A percentile compares a stretch with the other conserved stretches of the same genome.
Conservation (phyloP, 2,329 filamentous ascomycete species). For the Hypoxylon sp. region DNA sequence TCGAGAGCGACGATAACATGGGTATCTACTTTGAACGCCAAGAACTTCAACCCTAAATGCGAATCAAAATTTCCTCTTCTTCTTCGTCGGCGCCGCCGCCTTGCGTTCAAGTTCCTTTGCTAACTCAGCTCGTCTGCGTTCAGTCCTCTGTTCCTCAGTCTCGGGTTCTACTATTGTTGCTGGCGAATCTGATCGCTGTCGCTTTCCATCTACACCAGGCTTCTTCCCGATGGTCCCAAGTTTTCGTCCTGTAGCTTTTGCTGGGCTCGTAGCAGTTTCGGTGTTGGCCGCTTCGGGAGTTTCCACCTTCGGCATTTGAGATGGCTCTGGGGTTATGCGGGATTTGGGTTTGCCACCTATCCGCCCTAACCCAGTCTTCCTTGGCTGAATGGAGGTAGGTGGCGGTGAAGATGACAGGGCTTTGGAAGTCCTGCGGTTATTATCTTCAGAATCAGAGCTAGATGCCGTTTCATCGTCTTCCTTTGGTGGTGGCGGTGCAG, state of each 20-base stretch:
- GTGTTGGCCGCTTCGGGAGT: constrained; percentile 20
- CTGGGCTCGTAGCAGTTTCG: constrained; percentile 31
- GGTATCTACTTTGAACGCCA: constrained; percentile 34
- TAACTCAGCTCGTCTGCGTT: constrained; percentile 67
- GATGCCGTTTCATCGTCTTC: constrained; percentile 49
- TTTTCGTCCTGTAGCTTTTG: constrained; percentile 39
- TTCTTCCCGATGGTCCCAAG: constrained; percentile 51
- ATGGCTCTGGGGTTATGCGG: constrained; percentile 28
- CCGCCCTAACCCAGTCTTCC: constrained; percentile 44
- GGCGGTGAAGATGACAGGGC: constrained; percentile 16
- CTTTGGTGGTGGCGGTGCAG: constrained; percentile 38
- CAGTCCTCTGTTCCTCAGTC: constrained; percentile 58
- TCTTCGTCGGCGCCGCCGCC: constrained; percentile 66
- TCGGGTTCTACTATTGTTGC: constrained; percentile 47
- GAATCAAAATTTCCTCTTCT: constrained; percentile 69
- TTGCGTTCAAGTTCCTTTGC: constrained; percentile 66
- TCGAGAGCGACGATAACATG: constrained; percentile 17
- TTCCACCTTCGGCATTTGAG: constrained; percentile 12
- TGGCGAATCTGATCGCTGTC: constrained; percentile 33
- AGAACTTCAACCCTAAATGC: constrained; percentile 1
- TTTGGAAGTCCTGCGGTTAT: constrained; percentile 26
- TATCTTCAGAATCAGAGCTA: constrained; percentile 43
- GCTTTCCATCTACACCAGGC: constrained; percentile 37
- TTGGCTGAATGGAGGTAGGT: constrained; percentile 26
- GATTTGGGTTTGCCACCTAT: constrained; percentile 49